Conservation (phyloP, 805 yeast species). For the Candida broadrunensis region DNA sequence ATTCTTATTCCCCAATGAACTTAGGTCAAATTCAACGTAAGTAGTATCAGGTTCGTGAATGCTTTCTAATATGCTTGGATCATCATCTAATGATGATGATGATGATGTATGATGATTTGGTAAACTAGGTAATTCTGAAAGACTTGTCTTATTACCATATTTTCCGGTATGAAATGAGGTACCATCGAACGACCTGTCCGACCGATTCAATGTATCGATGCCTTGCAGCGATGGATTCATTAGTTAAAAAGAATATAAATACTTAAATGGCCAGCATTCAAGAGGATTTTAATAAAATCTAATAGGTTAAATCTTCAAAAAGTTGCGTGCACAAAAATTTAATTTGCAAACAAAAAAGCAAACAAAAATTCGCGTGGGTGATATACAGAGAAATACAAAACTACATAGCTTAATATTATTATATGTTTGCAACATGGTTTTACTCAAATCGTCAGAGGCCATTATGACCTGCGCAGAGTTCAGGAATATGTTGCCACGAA, state of each 20-base stretch:
- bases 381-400: no score
- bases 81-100: background rate
- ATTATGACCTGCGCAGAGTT: constrained; percentile 89
- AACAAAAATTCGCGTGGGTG: no score
- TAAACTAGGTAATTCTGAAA: constrained; percentile 19
- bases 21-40: constrained; percentile 30
- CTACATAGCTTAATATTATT: no score
- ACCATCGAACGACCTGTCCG: background rate
- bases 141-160: constrained; percentile 16
- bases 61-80: background rate
- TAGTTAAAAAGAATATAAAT: no score
- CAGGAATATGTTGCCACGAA: constrained; percentile 98
- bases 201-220: no score
- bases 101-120: constrained; percentile 12
- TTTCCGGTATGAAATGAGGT: background rate
- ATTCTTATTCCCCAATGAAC: constrained; percentile 5
- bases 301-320: no score
- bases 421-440: constrained; percentile 98
- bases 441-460: constrained; percentile 98
- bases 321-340: no score
- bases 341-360: no score
- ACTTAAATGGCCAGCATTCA: background rate
- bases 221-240: no score
- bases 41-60: constrained; percentile 5
- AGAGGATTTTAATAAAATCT: no score